phyloP scores from a whole-genome alignment of 306 rosid species.

The Malus sylvestris region DNA sequence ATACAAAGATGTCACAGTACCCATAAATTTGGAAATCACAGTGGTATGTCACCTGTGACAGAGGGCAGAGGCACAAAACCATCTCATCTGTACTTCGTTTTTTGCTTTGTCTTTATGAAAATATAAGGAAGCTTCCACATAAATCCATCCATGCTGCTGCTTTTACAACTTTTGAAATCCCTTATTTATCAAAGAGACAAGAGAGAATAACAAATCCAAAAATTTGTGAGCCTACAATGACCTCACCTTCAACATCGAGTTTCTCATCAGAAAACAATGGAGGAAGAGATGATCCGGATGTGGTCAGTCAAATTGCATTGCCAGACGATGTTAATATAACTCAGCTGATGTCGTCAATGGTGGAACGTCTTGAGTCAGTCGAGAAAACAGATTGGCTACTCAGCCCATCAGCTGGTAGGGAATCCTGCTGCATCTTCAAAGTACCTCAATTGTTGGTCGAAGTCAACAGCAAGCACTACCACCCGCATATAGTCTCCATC shows the following conservation, averaged over 20 bases:
- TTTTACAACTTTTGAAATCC: constrained; percentile 6
- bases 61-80: not conserved
- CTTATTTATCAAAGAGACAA: not conserved
- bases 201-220: not conserved
- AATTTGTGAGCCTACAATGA: not conserved
- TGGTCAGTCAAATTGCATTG: too few species aligned
- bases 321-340: too few species aligned
- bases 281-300: too few species aligned
- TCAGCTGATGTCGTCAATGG: not conserved
- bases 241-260: too few species aligned
- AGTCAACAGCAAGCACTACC: constrained; percentile 33
- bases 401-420: not conserved
- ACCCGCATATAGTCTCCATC: constrained; percentile 49
- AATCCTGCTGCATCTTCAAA: constrained; percentile 38
- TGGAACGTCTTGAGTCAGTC: not conserved
- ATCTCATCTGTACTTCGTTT: not conserved
- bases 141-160: not conserved
- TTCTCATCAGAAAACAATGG: too few species aligned
- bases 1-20: not conserved
- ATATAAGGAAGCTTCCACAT: not conserved
- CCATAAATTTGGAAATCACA: not conserved
- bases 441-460: constrained; percentile 35
- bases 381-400: not conserved
- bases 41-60: not conserved
- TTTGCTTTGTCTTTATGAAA: not conserved